Percentiles rank a stretch among this genome's conserved stretches.
phyloP scores from a whole-genome alignment of 768 basidiomycete species.

The Lactarius deliciosus region DNA sequence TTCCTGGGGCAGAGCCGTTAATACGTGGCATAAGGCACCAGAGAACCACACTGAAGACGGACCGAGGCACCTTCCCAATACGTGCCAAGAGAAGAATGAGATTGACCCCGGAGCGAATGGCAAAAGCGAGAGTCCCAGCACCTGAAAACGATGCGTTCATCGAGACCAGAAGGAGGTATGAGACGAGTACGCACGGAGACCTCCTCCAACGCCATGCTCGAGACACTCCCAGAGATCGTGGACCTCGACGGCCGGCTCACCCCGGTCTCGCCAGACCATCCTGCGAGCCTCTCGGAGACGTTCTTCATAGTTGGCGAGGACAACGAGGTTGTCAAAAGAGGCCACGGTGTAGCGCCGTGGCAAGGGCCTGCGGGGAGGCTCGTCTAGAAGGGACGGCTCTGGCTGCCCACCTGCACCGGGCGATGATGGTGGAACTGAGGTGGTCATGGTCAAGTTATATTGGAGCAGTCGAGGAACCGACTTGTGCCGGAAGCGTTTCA shows the following conservation, averaged over 20 bases:
- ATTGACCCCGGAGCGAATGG: slow-evolving; percentile 81
- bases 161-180: background rate
- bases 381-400: background rate
- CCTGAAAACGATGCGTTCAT: slow-evolving; percentile 44
- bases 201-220: slow-evolving; percentile 68
- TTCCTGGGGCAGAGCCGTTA: slow-evolving; percentile 43
- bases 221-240: slow-evolving; percentile 61
- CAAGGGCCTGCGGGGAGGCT: slow-evolving; percentile 42
- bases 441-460: slow-evolving; percentile 9
- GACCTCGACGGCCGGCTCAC: slow-evolving; percentile 74
- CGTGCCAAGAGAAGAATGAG: slow-evolving; percentile 72
- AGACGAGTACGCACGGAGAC: slow-evolving; percentile 54
- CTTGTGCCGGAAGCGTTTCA: background rate
- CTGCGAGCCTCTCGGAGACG: slow-evolving; percentile 68
- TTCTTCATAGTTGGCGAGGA: slow-evolving; percentile 82
- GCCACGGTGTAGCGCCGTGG: slow-evolving; percentile 55
- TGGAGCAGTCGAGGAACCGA: background rate
- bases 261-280: slow-evolving; percentile 79
- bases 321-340: slow-evolving; percentile 85
- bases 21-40: background rate
- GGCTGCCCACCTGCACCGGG: background rate
- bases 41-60: background rate
- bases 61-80: slow-evolving; percentile 44
- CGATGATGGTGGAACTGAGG: background rate
- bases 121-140: slow-evolving; percentile 76